Conservation (phyloP, 208 protist genomes). For the Leishmania guyanensis region DNA sequence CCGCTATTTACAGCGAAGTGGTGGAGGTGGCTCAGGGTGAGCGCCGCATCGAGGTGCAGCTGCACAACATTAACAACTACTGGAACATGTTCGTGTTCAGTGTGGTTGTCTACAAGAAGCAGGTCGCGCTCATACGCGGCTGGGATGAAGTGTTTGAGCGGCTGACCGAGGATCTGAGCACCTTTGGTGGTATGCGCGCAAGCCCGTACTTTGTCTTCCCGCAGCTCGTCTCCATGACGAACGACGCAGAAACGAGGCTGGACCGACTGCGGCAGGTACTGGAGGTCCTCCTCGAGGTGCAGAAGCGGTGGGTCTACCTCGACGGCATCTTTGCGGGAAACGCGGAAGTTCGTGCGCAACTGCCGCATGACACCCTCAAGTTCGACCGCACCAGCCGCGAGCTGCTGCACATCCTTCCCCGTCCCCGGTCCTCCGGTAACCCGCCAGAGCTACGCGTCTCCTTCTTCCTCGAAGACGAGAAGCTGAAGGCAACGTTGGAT, state of each 20-base stretch:
- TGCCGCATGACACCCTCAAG: constrained; percentile 94
- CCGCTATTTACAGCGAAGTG: constrained; percentile 94
- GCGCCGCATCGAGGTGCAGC: constrained; percentile 86
- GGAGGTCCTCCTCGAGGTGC: constrained; percentile 95
- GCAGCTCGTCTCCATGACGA: constrained; percentile 64
- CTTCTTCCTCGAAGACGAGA: constrained; percentile 94
- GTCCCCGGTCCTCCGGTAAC: constrained; percentile 58
- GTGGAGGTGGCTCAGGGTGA: constrained; percentile 87
- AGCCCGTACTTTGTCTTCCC: constrained; percentile 95
- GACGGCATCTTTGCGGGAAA: constrained; percentile 97
- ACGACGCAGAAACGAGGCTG: constrained; percentile 94
- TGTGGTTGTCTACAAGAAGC: constrained; percentile 94
- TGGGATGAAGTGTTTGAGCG: constrained; percentile 97
- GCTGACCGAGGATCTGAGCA: constrained; percentile 94
- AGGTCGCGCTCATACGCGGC: constrained; percentile 94
- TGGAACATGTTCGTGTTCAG: constrained; percentile 95
- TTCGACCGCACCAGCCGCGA: constrained; percentile 95
- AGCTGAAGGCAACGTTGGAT: constrained; percentile 91
- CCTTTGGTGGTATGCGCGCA: constrained; percentile 93
- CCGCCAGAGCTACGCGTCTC: constrained; percentile 61
- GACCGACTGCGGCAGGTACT: constrained; percentile 91
- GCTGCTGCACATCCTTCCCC: constrained; percentile 93
- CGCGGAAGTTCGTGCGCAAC: constrained; percentile 94
- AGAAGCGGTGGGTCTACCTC: constrained; percentile 98
- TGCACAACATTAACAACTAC: constrained; percentile 86